Evolutionary conservation across 164 flowering plant species (phyloP).

Genomic region (Protea cynaroides): DNA sequence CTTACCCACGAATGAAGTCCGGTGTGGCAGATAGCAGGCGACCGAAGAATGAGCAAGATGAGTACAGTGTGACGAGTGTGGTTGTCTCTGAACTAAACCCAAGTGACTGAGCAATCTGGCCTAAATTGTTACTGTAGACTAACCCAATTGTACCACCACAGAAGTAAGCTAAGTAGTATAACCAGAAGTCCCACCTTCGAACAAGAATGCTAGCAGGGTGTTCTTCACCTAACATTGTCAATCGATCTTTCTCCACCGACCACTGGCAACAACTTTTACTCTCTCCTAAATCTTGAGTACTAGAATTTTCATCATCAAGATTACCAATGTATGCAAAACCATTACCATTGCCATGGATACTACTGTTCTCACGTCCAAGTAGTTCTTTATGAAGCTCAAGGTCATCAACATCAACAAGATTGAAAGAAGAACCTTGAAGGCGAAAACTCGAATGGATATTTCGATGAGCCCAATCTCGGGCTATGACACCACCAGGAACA

Average conservation of each 20-base stretch:
- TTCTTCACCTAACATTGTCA: conserved; percentile 80
- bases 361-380: conserved; percentile 25
- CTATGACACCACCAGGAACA: conserved; percentile 67
- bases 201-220: conserved; percentile 50
- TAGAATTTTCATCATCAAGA: conserved; percentile 15
- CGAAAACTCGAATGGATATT: conserved; percentile 47
- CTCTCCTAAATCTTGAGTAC: not conserved
- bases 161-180: conserved; percentile 75
- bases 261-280: conserved; percentile 30
- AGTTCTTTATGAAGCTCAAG: conserved; percentile 72
- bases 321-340: not conserved
- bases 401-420: conserved; percentile 64
- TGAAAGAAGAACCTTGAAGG: conserved; percentile 49
- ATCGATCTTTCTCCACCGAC: conserved; percentile 31
- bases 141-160: conserved; percentile 98
- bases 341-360: conserved; percentile 5
- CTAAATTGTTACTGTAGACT: conserved; percentile 90
- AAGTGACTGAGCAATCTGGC: conserved; percentile 86
- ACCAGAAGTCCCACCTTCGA: conserved; percentile 76
- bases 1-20: conserved; percentile 80
- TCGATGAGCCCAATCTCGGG: conserved; percentile 48
- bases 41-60: conserved; percentile 96
- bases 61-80: conserved; percentile 63
- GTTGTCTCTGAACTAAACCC: conserved; percentile 42
- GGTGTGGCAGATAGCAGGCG: conserved; percentile 86